Base-by-base conservation (phyloP, 2,329 filamentous ascomycete species). In the Laburnicola sp. region DNA sequence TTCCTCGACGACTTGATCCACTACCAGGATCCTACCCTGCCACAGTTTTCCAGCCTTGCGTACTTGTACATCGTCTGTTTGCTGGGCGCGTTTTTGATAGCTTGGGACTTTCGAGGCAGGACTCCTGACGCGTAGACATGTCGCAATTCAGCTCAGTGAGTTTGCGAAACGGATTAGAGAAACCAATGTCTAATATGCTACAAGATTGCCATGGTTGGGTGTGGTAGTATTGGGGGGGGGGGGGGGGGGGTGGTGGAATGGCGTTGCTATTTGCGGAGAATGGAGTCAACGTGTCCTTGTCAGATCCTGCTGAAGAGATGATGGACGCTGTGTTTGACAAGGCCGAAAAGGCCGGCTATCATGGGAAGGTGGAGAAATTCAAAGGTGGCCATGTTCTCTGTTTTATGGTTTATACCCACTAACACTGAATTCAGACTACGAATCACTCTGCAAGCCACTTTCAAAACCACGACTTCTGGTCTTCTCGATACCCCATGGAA, bases 221-320 rank as follows among this genome's bases (percentile, higher is more conserved):
- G 78, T 16, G 82, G 82, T 3, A 80, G 76, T 58, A 86, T 85
- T 80, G 83, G 82, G n/a, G 78, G 77, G 3, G 80, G 78, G 83
- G 82, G n/a, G 78, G n/a, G n/a, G n/a, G n/a, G n/a, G n/a, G n/a
- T n/a, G n/a, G 77, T 3, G 80, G 78, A 50, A 81, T 86, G 77
- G 76, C 80, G 7, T 70, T 86, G 10, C 74, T 85, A 3, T 81
- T 84, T 53, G 82, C 82, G 11, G 82, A 86, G 57, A 73, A 81
- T 39, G 80, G 77, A 28, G 70, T 81, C 27, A 69, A 79, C 22
- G 79, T 86, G n/a, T 78, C 75, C 8, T 75, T 84, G 10, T 77
- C 78, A 46, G 82, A 85, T 58, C 80, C 80, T 0, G 78, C 74
- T 27, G 72, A 78, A 42, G 63, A 78, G 22, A 76, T 75, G 48